These are phyloP conservation scores for Tuber microsphaerosporum DNA, from an alignment of 495 filamentous ascomycete genomes.

Conservation along the genomic window DNA sequence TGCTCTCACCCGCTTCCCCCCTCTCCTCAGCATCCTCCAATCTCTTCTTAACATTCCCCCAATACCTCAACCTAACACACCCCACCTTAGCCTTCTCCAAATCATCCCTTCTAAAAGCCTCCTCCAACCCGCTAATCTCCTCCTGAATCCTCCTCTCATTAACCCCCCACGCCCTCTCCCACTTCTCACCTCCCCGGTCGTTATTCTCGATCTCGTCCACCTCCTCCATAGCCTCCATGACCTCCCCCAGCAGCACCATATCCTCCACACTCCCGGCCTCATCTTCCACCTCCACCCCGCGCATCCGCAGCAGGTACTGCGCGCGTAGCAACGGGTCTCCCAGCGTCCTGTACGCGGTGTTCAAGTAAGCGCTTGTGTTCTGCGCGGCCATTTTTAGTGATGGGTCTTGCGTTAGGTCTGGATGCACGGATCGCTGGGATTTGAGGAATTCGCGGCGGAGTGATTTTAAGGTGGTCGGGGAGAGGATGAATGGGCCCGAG, in stretches of 20 bases:
- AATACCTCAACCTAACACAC: constrained; percentile 76
- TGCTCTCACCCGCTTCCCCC: constrained; percentile 56
- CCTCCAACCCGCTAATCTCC: constrained; percentile 54
- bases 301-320: constrained; percentile 69
- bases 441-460: constrained; percentile 80
- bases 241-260: constrained; percentile 69
- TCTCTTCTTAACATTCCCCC: constrained; percentile 78
- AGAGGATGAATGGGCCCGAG: constrained; percentile 63
- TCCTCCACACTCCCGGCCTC: constrained; percentile 65
- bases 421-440: constrained; percentile 71
- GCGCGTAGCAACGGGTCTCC: constrained; percentile 66
- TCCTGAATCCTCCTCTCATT: constrained; percentile 61
- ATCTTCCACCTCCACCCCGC: constrained; percentile 71
- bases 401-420: constrained; percentile 61
- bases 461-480: constrained; percentile 47
- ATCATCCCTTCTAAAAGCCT: constrained; percentile 61
- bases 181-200: constrained; percentile 49
- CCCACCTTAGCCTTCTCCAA: constrained; percentile 59
- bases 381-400: constrained; percentile 51
- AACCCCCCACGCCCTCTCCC: constrained; percentile 33
- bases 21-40: constrained; percentile 66
- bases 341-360: constrained; percentile 82
- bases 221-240: constrained; percentile 76
- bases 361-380: constrained; percentile 70
- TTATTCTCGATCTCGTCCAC: constrained; percentile 70